These are phyloP conservation scores for Lodderomyces beijingensis DNA, from an alignment of 1,139 yeast species.

Conservation along the genomic window DNA sequence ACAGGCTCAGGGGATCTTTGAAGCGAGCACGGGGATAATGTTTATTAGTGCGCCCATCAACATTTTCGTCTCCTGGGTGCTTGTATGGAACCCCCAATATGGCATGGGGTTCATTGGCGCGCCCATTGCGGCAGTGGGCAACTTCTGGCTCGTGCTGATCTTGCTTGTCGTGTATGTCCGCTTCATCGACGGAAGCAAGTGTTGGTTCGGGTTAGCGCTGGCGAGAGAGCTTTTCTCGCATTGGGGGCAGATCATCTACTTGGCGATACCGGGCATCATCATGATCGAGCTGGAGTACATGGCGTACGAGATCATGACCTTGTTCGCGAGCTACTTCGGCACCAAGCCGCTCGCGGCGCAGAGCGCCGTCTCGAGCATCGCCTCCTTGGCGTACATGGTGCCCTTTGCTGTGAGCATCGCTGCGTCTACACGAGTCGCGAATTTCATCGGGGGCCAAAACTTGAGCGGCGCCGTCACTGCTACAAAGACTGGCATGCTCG, in stretches of 20 bases:
- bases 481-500: constrained; percentile 55
- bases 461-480: constrained; percentile 59
- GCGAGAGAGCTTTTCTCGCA: constrained; percentile 45
- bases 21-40: constrained; percentile 79
- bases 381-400: constrained; percentile 75
- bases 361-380: constrained; percentile 78
- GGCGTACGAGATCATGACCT: constrained; percentile 68
- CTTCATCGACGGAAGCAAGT: constrained; percentile 60
- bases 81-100: constrained; percentile 65
- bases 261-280: constrained; percentile 69
- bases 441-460: constrained; percentile 78
- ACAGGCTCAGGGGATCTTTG: constrained; percentile 91
- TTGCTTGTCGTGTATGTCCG: constrained; percentile 51
- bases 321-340: constrained; percentile 76
- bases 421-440: constrained; percentile 82
- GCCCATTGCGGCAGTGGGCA: constrained; percentile 65
- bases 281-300: constrained; percentile 74
- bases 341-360: constrained; percentile 84
- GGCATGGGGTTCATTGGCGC: constrained; percentile 71
- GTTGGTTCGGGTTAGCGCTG: constrained; percentile 63
- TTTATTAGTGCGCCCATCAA: constrained; percentile 79
- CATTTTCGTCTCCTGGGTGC: constrained; percentile 62
- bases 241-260: constrained; percentile 55
- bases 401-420: constrained; percentile 91
- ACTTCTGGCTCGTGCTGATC: constrained; percentile 65